Base-by-base conservation (phyloP, 2,329 filamentous ascomycete genomes). In the Penicillium olsonii region DNA sequence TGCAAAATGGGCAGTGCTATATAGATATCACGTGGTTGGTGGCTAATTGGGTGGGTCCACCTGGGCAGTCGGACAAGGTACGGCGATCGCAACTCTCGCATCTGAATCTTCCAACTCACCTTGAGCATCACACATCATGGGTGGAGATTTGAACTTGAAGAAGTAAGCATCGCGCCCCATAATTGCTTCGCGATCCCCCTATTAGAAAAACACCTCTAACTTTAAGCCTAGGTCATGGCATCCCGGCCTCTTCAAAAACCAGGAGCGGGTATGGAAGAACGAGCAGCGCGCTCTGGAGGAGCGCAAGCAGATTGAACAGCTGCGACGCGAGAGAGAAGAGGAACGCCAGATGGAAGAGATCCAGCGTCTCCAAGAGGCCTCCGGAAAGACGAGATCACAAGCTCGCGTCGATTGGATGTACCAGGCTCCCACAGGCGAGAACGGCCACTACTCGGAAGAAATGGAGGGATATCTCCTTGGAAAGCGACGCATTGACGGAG, bases 341-440 rank as follows among this genome's bases (percentile, higher is more conserved):
- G 95, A 99, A 75, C 85, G 92, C 39, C 86, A 88, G 40, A 88
- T 96, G 59, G 90, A 96, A 70, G 92, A 97, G 69, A 83, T 97
- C 1, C 89, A 96, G 70, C 84, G 85, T 44, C 82, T 97, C 59
- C 90, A 96, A 48, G 94, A 96, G 72, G 86, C 87, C 2, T 87
- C 91, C 0, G 94, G 94, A 31, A 91, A 92, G 48, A 84, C 82
- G 62, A 92, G 90, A 66, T 82, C 87, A 45, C 75, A 87, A 24
- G 87, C 92, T 62, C 85, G 91, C 29, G 92, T 99, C 20, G 94
- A 97, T 64, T 99, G 94, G 90, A 96, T 99, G 90, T 99, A 99
- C 73, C 84, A 87, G 61, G 92, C 92, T 1, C 91, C 94, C 7
- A 88, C 88, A 35, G 81, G 76, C 48, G 87, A 87, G 42, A 81